phyloP scores from a whole-genome alignment of 345 rosid species.

The Moricandia moricandioides region DNA sequence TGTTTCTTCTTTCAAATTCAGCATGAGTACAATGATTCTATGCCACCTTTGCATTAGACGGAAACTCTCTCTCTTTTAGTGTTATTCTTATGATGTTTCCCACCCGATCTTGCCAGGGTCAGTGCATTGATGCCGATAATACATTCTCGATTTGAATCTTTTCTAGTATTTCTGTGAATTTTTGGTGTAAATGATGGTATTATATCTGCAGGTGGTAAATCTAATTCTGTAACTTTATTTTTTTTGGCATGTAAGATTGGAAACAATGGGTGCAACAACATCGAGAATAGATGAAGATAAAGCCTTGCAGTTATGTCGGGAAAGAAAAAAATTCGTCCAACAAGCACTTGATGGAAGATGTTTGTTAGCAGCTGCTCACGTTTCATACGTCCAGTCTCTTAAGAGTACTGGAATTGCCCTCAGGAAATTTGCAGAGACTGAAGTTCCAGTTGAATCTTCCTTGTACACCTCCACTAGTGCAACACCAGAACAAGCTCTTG shows the following conservation, averaged over 20 bases:
- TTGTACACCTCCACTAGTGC: constrained; percentile 74
- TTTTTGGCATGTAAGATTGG: constrained; percentile 14
- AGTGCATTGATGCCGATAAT: no score
- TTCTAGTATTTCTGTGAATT: neutral
- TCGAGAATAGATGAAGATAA: constrained; percentile 80
- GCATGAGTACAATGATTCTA: no score
- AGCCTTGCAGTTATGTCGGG: constrained; percentile 86
- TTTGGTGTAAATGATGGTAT: neutral
- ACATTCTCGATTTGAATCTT: neutral
- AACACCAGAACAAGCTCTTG: constrained; percentile 74
- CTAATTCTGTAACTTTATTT: neutral
- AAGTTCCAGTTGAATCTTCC: constrained; percentile 68
- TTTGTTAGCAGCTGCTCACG: constrained; percentile 76
- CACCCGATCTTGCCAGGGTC: no score
- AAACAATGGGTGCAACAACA: constrained; percentile 62
- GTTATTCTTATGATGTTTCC: no score
- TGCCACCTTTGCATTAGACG: no score
- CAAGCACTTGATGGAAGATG: constrained; percentile 96
- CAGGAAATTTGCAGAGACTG: constrained; percentile 74
- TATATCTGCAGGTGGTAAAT: neutral
- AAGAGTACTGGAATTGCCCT: constrained; percentile 72
- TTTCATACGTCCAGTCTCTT: constrained; percentile 66
- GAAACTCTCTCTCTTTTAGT: no score
- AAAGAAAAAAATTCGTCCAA: constrained; percentile 74
- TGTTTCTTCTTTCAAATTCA: neutral